A percentile compares a stretch with the other conserved stretches of the same genome.
phyloP scores from a whole-genome alignment of 2,329 filamentous ascomycete species.

The Fusarium protoensiforme region DNA sequence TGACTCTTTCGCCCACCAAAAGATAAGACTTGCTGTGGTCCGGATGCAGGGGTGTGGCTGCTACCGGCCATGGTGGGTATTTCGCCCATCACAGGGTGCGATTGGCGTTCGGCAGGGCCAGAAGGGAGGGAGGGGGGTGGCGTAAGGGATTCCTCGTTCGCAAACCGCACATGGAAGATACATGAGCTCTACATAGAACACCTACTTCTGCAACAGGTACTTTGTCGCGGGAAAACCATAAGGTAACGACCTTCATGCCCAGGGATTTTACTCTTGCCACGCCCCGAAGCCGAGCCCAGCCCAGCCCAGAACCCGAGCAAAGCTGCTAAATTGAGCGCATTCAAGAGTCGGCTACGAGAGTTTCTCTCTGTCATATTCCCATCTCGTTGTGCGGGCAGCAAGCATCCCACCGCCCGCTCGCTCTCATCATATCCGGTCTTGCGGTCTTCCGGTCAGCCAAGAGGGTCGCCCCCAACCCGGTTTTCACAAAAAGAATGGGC shows the following conservation, averaged over 20 bases:
- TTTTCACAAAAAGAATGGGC: background rate
- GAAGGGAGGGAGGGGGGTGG: constrained; percentile 21
- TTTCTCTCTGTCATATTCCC: background rate
- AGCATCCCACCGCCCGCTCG: constrained; percentile 8
- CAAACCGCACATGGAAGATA: constrained; percentile 23
- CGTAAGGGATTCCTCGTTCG: constrained; percentile 6
- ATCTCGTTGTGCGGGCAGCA: background rate
- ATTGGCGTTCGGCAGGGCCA: constrained; percentile 30
- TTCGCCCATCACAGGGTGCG: constrained; percentile 12
- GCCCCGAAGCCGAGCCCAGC: background rate
- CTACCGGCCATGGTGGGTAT: constrained; percentile 35
- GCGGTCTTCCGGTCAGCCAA: constrained; percentile 13
- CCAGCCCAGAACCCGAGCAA: background rate
- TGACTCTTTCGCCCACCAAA: constrained; percentile 31
- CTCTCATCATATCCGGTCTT: constrained; percentile 11
- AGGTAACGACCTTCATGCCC: background rate
- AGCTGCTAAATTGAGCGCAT: background rate
- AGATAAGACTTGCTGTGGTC: constrained; percentile 42
- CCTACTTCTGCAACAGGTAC: constrained; percentile 1
- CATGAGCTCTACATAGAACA: constrained; percentile 18
- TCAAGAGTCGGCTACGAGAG: background rate
- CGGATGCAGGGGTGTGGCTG: constrained; percentile 45
- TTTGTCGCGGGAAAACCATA: background rate
- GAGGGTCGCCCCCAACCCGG: background rate
- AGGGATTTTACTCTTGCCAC: background rate